A percentile compares a stretch with the other conserved stretches of the same genome.
Conservation (phyloP, 2,329 filamentous ascomycete species). For the Aspergillus sp. region DNA sequence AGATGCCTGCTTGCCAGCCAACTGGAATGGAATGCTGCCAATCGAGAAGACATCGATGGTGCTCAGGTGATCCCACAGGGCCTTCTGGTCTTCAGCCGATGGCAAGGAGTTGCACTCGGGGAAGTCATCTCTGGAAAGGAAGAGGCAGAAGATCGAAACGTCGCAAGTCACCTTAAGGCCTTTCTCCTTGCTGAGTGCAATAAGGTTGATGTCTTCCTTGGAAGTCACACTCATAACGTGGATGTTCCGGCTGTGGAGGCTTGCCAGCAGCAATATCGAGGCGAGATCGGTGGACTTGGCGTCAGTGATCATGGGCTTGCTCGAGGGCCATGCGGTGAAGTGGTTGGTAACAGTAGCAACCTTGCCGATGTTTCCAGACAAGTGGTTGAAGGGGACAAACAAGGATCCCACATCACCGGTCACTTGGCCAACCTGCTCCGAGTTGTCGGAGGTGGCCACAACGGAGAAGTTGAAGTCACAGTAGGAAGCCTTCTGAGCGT, state of each 20-base stretch:
- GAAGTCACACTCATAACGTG: conserved; percentile 78
- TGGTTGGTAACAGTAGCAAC: conserved; percentile 74
- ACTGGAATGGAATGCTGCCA: conserved; percentile 72
- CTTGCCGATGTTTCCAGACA: conserved; percentile 79
- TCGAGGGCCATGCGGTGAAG: conserved; percentile 71
- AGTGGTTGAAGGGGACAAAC: conserved; percentile 77
- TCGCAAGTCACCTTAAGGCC: conserved; percentile 79
- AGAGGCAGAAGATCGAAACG: conserved; percentile 74
- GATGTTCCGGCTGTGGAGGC: conserved; percentile 71
- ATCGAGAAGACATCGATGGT: conserved; percentile 76
- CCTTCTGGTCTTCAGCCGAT: conserved; percentile 66
- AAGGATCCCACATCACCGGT: conserved; percentile 71
- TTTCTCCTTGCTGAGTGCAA: conserved; percentile 73
- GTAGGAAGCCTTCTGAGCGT: conserved; percentile 58
- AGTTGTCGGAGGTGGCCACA: conserved; percentile 67
- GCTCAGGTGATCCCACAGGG: conserved; percentile 67
- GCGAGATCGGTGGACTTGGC: conserved; percentile 75
- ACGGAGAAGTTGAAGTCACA: conserved; percentile 81
- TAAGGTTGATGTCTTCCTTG: conserved; percentile 72
- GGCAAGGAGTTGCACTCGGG: conserved; percentile 60
- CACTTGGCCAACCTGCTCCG: conserved; percentile 68
- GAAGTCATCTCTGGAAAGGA: conserved; percentile 67
- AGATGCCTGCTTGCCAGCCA: conserved; percentile 57
- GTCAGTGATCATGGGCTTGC: conserved; percentile 77
- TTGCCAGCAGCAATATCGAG: conserved; percentile 73